Evolutionary conservation across 2,329 filamentous ascomycete species (phyloP).

Genomic region (Cercospora sp.): DNA sequence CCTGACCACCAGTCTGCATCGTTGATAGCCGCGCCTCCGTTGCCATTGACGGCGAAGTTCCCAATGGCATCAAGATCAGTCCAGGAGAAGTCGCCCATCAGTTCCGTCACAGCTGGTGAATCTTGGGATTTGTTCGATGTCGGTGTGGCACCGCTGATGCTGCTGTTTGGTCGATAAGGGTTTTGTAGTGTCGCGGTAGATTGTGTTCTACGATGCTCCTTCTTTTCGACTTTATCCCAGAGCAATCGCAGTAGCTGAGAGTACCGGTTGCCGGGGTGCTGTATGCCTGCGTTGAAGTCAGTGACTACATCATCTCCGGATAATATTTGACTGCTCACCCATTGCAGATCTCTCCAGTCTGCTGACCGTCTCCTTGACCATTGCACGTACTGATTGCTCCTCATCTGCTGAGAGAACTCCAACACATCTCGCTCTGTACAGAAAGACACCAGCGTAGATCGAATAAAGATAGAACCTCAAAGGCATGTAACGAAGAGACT

Average conservation of each 20-base stretch:
- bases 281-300: constrained; percentile 29
- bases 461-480: constrained; percentile 52
- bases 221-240: constrained; percentile 49
- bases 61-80: constrained; percentile 51
- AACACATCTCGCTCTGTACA: constrained; percentile 51
- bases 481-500: constrained; percentile 50
- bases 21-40: constrained; percentile 33
- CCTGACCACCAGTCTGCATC: constrained; percentile 42
- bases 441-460: constrained; percentile 51
- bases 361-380: constrained; percentile 50
- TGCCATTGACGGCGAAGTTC: constrained; percentile 50
- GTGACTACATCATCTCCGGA: neutral
- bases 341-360: constrained; percentile 48
- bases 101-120: constrained; percentile 46
- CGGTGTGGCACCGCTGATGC: constrained; percentile 39
- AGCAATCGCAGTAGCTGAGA: constrained; percentile 49
- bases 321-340: constrained; percentile 23
- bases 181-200: constrained; percentile 37
- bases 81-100: constrained; percentile 53
- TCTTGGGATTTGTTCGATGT: constrained; percentile 34
- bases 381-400: constrained; percentile 48
- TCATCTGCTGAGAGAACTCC: constrained; percentile 51
- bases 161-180: constrained; percentile 45
- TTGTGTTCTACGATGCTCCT: constrained; percentile 30
- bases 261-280: constrained; percentile 51